Percentiles rank a stretch among this genome's conserved stretches.
These are phyloP conservation scores for Tuctoria greenei DNA, from an alignment of 176 grass and related monocot species.

Conservation along the genomic window DNA sequence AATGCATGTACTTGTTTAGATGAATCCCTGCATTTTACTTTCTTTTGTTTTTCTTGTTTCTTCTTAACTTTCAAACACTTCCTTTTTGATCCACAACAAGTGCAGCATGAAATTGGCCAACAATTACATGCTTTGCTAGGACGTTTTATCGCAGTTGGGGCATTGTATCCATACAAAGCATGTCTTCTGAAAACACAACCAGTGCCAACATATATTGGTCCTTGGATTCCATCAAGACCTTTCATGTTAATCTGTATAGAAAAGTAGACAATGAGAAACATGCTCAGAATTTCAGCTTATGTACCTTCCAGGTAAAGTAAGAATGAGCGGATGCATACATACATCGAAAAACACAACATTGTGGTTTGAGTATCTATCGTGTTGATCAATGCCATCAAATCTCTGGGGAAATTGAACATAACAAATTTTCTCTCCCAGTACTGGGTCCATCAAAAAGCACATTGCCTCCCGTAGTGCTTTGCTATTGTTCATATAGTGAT, in stretches of 20 bases:
- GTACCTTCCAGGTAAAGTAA: conserved; percentile 3
- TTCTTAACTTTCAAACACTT: conserved; percentile 35
- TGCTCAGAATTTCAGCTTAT: conserved; percentile 7
- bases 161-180: conserved; percentile 37
- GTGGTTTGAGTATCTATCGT: conserved; percentile 34
- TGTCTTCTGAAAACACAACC: conserved; percentile 45
- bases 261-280: background rate
- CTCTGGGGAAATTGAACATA: conserved; percentile 40
- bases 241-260: conserved; percentile 40
- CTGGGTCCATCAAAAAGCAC: conserved; percentile 38
- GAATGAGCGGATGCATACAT: conserved; percentile 10
- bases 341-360: conserved; percentile 38
- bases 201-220: conserved; percentile 40
- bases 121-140: conserved; percentile 35
- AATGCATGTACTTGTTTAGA: conserved; percentile 29
- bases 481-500: conserved; percentile 38
- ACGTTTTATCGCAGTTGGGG: conserved; percentile 22
- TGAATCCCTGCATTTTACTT: conserved; percentile 20
- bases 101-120: conserved; percentile 21
- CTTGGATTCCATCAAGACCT: conserved; percentile 37
- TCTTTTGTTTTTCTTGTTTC: conserved; percentile 31
- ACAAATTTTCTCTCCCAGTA: conserved; percentile 29
- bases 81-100: conserved; percentile 19
- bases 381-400: conserved; percentile 39
- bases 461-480: conserved; percentile 37